Percentiles rank a stretch among this genome's conserved stretches.
These are phyloP conservation scores for Diaporthe australafricana DNA, from an alignment of 2,329 filamentous ascomycete genomes.

Conservation along the genomic window DNA sequence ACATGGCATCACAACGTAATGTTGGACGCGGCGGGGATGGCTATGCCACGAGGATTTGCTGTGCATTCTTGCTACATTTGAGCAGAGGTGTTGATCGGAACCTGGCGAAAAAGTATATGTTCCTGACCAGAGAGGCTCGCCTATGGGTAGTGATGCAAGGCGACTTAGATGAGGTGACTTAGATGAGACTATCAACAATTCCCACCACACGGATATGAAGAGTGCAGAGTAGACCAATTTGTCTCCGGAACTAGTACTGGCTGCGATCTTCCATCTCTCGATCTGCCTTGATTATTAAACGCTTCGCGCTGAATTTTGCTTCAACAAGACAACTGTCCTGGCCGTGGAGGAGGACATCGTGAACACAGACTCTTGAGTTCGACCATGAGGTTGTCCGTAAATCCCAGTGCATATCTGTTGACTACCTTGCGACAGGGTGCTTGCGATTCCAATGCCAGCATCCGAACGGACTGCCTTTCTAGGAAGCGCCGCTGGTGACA, in stretches of 20 bases:
- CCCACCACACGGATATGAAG: background rate
- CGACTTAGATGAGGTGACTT: background rate
- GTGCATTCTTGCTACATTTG: background rate
- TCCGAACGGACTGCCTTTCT: slow-evolving; percentile 24
- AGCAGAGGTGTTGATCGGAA: background rate
- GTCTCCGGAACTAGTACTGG: background rate
- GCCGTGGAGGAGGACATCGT: background rate
- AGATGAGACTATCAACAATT: background rate
- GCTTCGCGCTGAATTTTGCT: background rate
- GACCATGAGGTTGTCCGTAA: slow-evolving; percentile 13
- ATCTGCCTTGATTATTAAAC: background rate
- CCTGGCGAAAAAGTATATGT: background rate
- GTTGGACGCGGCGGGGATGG: background rate
- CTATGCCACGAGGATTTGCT: background rate
- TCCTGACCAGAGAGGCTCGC: background rate
- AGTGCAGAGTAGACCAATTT: background rate
- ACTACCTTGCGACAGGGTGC: background rate
- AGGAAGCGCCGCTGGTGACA: background rate
- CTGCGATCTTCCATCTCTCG: background rate
- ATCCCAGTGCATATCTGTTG: background rate
- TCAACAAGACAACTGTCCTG: background rate
- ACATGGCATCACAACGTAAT: slow-evolving; percentile 8
- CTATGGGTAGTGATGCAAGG: background rate
- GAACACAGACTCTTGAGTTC: background rate
- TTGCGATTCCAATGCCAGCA: background rate